phyloP scores from a whole-genome alignment of 2,329 filamentous ascomycete species.

The Tolypocladium sp. region DNA sequence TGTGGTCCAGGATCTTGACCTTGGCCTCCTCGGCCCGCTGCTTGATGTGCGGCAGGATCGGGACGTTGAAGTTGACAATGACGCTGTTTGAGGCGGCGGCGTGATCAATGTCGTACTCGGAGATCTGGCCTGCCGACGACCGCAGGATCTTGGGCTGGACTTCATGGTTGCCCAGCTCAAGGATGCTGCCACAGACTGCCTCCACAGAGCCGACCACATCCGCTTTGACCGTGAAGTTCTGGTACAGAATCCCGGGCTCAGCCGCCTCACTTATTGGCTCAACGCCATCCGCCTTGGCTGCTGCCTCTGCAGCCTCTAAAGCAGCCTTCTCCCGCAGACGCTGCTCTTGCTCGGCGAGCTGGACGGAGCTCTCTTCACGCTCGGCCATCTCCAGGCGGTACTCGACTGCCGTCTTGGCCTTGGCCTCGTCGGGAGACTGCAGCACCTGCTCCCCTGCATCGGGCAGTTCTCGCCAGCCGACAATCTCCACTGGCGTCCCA shows the following conservation, averaged over 20 bases:
- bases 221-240: conserved; percentile 83
- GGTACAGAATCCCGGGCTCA: conserved; percentile 36
- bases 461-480: conserved; percentile 84
- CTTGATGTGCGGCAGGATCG: conserved; percentile 57
- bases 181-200: conserved; percentile 70
- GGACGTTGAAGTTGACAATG: conserved; percentile 80
- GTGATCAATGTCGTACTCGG: conserved; percentile 83
- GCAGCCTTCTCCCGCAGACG: conserved; percentile 47
- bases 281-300: conserved; percentile 23
- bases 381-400: conserved; percentile 67
- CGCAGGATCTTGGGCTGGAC: conserved; percentile 69
- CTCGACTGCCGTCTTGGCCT: conserved; percentile 67
- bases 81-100: conserved; percentile 67
- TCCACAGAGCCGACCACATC: conserved; percentile 93
- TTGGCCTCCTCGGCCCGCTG: conserved; percentile 60
- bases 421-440: conserved; percentile 69
- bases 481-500: conserved; percentile 82
- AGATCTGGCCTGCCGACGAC: conserved; percentile 67
- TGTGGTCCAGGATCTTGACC: conserved; percentile 76
- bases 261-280: conserved; percentile 24
- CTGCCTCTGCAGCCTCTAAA: conserved; percentile 25
- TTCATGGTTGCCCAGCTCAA: conserved; percentile 75
- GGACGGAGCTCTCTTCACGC: conserved; percentile 63
- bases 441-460: conserved; percentile 80
- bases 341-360: conserved; percentile 66